Evolutionary conservation across 1,284 basidiomycete genomes (phyloP).

Genomic region (Austroboletus novae-zelandiae): DNA sequence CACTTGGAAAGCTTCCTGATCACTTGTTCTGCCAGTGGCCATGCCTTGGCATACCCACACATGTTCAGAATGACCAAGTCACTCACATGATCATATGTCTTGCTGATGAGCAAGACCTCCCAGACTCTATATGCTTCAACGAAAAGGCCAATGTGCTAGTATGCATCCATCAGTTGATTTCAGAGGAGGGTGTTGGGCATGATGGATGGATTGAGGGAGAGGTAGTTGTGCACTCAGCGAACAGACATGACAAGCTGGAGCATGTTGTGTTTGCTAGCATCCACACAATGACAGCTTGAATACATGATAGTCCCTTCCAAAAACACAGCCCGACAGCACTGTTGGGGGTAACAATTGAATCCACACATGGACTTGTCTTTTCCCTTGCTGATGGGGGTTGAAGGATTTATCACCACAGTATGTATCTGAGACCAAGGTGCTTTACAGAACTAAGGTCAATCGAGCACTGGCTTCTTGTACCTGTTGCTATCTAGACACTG

Average conservation of each 20-base stretch:
- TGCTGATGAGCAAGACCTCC: constrained; percentile 68
- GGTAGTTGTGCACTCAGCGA: constrained; percentile 74
- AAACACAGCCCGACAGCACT: too few species aligned
- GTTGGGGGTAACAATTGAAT: too few species aligned
- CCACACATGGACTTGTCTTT: too few species aligned
- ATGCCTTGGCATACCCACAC: constrained; percentile 69
- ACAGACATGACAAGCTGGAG: constrained; percentile 47
- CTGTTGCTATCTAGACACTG: too few species aligned
- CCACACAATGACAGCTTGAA: too few species aligned
- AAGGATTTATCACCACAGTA: too few species aligned
- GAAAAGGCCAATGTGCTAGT: constrained; percentile 73
- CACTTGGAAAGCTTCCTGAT: constrained; percentile 50
- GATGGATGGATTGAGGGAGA: constrained; percentile 76
- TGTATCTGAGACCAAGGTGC: too few species aligned
- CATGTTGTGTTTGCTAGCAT: constrained; percentile 25
- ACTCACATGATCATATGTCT: constrained; percentile 59
- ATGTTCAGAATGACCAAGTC: constrained; percentile 85
- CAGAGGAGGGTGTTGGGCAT: constrained; percentile 75
- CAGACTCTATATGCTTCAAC: constrained; percentile 76
- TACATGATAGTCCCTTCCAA: too few species aligned
- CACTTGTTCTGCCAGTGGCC: too few species aligned
- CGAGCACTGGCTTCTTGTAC: too few species aligned
- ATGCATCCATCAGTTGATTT: constrained; percentile 90
- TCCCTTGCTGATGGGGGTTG: too few species aligned
- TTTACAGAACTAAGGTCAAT: too few species aligned